A percentile compares a stretch with the other conserved stretches of the same genome.
Evolutionary conservation across 768 basidiomycete genomes (phyloP).

Genomic region (Kwoniella botswanensis): DNA sequence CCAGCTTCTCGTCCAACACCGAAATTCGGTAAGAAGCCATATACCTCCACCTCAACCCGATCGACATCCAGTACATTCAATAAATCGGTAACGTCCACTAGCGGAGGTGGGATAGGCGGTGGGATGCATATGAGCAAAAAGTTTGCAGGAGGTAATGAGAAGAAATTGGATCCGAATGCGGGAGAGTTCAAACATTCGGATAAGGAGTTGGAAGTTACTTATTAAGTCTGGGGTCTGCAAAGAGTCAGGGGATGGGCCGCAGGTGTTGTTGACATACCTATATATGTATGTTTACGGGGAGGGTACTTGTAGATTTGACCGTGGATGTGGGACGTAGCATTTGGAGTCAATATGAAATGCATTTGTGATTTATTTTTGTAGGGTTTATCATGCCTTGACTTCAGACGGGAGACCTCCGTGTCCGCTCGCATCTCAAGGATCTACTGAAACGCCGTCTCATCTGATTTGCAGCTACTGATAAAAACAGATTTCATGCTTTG

Average conservation of each 20-base stretch:
- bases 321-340: too few relatives aligned
- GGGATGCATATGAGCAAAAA: slow-evolving; percentile 51
- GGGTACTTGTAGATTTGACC: too few relatives aligned
- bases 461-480: too few relatives aligned
- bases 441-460: too few relatives aligned
- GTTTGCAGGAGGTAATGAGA: slow-evolving; percentile 26
- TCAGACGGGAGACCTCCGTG: too few relatives aligned
- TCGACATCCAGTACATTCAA: slow-evolving; percentile 7
- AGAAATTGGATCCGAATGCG: slow-evolving; percentile 34
- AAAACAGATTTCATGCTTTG: too few relatives aligned
- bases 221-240: neutral
- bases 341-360: too few relatives aligned
- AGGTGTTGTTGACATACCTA: neutral
- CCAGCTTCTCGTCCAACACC: slow-evolving; percentile 64
- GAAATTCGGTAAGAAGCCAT: slow-evolving; percentile 22
- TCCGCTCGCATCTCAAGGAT: too few relatives aligned
- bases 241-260: neutral
- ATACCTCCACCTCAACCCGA: neutral
- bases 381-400: too few relatives aligned
- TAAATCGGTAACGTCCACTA: slow-evolving; percentile 14
- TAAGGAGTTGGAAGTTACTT: slow-evolving; percentile 30
- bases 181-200: slow-evolving; percentile 37
- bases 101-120: slow-evolving; percentile 21
- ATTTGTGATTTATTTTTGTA: too few relatives aligned
- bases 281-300: neutral